A percentile compares a stretch with the other conserved stretches of the same genome.
These are phyloP conservation scores for Sphagnum tenellum DNA, from an alignment of 225 moss, liverwort and hornwort species.

Conservation along the genomic window DNA sequence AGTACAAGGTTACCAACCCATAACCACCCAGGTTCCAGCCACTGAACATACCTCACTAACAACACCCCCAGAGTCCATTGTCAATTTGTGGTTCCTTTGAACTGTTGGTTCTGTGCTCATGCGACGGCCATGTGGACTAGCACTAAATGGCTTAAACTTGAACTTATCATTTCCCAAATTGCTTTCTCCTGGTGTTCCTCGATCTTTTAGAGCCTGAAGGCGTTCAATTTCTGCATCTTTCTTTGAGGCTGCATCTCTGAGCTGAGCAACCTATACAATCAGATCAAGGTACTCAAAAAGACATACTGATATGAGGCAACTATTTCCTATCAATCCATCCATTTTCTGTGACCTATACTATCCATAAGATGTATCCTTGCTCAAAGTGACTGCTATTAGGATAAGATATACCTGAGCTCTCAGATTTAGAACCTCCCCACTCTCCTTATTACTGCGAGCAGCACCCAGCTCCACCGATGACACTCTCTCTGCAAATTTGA, in stretches of 20 bases:
- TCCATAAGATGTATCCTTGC: no score
- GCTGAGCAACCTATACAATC: constrained; percentile 27
- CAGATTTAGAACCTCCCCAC: constrained; percentile 78
- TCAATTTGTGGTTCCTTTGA: constrained; percentile 22
- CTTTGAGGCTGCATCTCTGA: constrained; percentile 29
- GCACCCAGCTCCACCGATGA: constrained; percentile 85
- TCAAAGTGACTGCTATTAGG: background rate
- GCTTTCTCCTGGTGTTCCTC: constrained; percentile 28
- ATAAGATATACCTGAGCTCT: constrained; percentile 55
- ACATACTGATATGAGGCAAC: background rate
- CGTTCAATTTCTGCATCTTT: constrained; percentile 48
- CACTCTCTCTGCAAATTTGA: constrained; percentile 93
- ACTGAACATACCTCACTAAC: constrained; percentile 23
- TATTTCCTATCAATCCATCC: background rate
- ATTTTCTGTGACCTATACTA: no score
- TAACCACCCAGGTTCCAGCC: background rate
- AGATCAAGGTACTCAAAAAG: background rate
- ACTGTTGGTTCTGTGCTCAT: constrained; percentile 20
- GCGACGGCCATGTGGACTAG: constrained; percentile 21
- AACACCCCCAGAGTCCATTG: constrained; percentile 19
- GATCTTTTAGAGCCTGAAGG: constrained; percentile 27
- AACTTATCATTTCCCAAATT: constrained; percentile 24
- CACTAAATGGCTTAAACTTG: constrained; percentile 25
- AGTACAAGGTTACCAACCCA: background rate
- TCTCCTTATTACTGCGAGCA: constrained; percentile 82